Conservation (phyloP, 78 protist genomes). For the Planoprotostelium fungivorum region DNA sequence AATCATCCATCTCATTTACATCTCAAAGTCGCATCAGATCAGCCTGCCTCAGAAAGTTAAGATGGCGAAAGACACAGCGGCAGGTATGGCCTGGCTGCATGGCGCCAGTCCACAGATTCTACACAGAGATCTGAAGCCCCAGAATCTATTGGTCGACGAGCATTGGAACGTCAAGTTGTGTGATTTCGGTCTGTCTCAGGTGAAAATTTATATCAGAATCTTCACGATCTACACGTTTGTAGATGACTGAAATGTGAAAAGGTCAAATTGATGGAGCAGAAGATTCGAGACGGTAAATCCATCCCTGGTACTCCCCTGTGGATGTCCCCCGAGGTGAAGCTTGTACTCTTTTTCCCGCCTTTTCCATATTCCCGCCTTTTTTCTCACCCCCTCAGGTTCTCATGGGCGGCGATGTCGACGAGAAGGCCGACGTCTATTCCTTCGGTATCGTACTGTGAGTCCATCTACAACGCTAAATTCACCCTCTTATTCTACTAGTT, state of each 20-base stretch:
- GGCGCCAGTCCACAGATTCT: background rate
- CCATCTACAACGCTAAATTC: background rate
- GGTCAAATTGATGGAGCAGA: slow-evolving; percentile 47
- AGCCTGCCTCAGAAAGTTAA: background rate
- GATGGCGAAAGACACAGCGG: background rate
- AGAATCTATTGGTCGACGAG: slow-evolving; percentile 7
- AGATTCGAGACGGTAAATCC: background rate
- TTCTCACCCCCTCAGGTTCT: no score
- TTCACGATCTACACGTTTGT: no score
- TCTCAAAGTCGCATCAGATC: background rate
- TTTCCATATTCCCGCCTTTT: no score
- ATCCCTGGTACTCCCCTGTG: slow-evolving; percentile 52
- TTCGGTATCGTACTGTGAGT: slow-evolving; percentile 37
- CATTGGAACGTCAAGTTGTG: slow-evolving; percentile 24
- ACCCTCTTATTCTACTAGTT: background rate
- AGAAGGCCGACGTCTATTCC: slow-evolving; percentile 56
- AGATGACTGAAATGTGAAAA: no score
- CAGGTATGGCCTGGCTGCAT: slow-evolving; percentile 10
- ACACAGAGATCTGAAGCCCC: slow-evolving; percentile 31
- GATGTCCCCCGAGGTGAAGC: slow-evolving; percentile 56
- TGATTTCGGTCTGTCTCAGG: slow-evolving; percentile 54
- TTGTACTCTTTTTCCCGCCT: no score
- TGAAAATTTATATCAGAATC: slow-evolving; percentile 7
- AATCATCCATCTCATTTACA: background rate
- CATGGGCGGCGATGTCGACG: slow-evolving; percentile 37